Conservation (phyloP, 257 asterid species). For the Forsythia suspensa region DNA sequence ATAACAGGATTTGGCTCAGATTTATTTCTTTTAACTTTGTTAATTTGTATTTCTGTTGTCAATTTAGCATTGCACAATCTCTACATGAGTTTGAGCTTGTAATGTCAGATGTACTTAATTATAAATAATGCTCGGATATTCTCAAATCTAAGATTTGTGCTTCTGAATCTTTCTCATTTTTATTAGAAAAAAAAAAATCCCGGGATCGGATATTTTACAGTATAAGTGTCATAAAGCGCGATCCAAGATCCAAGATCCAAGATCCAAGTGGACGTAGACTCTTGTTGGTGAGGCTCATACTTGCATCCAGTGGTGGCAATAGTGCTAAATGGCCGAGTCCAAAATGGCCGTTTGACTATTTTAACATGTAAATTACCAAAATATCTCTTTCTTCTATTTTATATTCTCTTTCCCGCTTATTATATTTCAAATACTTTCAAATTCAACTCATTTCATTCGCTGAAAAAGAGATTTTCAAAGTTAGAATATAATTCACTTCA, state of each 20-base stretch:
- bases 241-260: neutral
- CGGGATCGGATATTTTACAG: neutral
- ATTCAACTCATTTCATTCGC: too few relatives aligned
- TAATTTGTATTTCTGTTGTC: neutral
- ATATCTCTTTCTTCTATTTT: too few relatives aligned
- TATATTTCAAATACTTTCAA: too few relatives aligned
- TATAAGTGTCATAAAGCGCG: neutral
- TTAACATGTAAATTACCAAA: too few relatives aligned
- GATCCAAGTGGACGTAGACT: neutral
- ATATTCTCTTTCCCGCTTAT: too few relatives aligned
- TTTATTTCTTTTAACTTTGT: neutral
- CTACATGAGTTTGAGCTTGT: neutral
- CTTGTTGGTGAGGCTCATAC: neutral
- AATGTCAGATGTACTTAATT: neutral
- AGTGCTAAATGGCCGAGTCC: too few relatives aligned
- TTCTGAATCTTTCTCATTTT: neutral
- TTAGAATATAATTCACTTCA: too few relatives aligned
- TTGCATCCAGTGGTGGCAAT: too few relatives aligned
- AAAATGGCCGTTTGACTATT: too few relatives aligned
- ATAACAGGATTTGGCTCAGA: neutral
- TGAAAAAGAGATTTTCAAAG: too few relatives aligned
- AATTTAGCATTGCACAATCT: neutral
- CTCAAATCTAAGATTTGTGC: conserved; percentile 6
- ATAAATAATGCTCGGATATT: neutral
- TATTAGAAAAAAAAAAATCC: neutral